These are phyloP conservation scores for Pythium aphanidermatum DNA, from an alignment of 352 stramenopile genomes.

Conservation along the genomic window DNA sequence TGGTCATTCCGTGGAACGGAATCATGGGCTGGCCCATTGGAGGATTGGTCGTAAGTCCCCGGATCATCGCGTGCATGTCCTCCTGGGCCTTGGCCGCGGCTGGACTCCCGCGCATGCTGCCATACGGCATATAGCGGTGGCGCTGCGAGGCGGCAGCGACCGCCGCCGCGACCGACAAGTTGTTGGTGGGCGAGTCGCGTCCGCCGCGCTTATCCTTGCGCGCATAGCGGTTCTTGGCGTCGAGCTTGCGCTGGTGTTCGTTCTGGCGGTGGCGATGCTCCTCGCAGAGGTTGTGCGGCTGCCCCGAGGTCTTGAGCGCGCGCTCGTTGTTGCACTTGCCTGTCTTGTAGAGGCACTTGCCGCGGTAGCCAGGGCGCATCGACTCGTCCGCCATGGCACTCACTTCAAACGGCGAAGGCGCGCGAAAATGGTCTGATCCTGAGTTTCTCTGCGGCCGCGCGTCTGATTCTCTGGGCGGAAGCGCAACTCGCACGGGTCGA, in stretches of 20 bases:
- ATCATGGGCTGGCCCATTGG: slow-evolving; percentile 15
- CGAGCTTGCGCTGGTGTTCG: slow-evolving; percentile 83
- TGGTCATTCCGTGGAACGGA: slow-evolving; percentile 14
- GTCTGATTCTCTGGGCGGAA: slow-evolving; percentile 6
- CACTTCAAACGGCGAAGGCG: slow-evolving; percentile 13
- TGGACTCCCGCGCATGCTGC: slow-evolving; percentile 19
- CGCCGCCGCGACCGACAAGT: not conserved
- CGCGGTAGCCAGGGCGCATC: slow-evolving; percentile 40
- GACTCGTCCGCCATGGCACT: not conserved
- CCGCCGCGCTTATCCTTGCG: slow-evolving; percentile 49
- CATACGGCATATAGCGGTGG: slow-evolving; percentile 19
- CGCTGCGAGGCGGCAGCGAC: not conserved
- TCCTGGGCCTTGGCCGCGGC: not conserved
- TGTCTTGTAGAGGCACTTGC: slow-evolving; percentile 84
- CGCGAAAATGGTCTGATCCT: slow-evolving; percentile 23
- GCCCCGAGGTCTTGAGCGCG: slow-evolving; percentile 77
- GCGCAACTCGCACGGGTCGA: too few species aligned
- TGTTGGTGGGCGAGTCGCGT: slow-evolving; percentile 13
- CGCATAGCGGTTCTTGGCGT: slow-evolving; percentile 71
- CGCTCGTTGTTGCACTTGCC: slow-evolving; percentile 84
- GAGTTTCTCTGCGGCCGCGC: slow-evolving; percentile 19
- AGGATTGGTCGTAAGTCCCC: slow-evolving; percentile 10
- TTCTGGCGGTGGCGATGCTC: slow-evolving; percentile 81
- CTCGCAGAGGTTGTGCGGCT: slow-evolving; percentile 81
- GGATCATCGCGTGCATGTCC: slow-evolving; percentile 11